Conservation (phyloP, 1,284 basidiomycete genomes). For the Entoloma clypeatum region DNA sequence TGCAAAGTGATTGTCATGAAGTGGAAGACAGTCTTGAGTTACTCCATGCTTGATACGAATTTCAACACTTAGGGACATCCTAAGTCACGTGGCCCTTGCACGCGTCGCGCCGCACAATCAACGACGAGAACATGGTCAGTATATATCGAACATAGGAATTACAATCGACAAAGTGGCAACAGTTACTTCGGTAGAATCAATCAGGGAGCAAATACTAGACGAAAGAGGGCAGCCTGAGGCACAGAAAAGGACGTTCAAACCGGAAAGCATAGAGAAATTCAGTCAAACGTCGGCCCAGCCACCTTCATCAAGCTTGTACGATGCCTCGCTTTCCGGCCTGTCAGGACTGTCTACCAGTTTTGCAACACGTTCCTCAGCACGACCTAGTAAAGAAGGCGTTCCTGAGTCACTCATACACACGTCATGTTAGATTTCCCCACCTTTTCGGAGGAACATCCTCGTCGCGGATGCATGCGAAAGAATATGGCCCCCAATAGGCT, state of each 20-base stretch:
- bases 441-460: slow-evolving; percentile 83
- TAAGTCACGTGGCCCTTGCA: background rate
- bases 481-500: slow-evolving; percentile 86
- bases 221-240: too few species aligned
- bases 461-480: slow-evolving; percentile 85
- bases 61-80: background rate
- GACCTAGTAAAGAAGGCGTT: too few species aligned
- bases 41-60: background rate
- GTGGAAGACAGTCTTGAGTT: too few species aligned
- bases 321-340: slow-evolving; percentile 87
- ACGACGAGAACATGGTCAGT: too few species aligned
- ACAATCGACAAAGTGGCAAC: too few species aligned
- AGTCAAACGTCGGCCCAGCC: slow-evolving; percentile 74
- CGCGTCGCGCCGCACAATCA: background rate
- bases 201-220: too few species aligned
- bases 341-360: slow-evolving; percentile 94
- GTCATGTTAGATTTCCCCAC: slow-evolving; percentile 34
- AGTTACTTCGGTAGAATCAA: too few species aligned
- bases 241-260: too few species aligned
- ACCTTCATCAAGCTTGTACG: slow-evolving; percentile 85
- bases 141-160: too few species aligned
- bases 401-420: too few species aligned
- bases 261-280: too few species aligned
- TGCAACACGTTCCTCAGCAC: slow-evolving; percentile 93
- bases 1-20: slow-evolving; percentile 59